Evolutionary conservation across 352 stramenopile genomes (phyloP).

Genomic region (Blastocystis sp.): DNA sequence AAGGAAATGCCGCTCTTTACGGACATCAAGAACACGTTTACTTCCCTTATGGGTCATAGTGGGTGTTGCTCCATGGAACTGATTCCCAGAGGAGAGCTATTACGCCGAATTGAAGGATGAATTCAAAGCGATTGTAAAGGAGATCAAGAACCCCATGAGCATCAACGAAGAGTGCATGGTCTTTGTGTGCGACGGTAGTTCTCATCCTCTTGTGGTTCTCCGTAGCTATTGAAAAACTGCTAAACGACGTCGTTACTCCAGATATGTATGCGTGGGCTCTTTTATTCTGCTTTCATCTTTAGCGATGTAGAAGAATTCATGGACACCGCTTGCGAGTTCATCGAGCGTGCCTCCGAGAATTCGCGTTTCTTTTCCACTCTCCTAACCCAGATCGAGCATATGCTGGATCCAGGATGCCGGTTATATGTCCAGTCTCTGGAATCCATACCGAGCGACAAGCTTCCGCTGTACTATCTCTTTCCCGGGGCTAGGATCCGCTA

Average conservation of each 20-base stretch:
- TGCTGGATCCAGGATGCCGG: neutral
- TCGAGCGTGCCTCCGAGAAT: neutral
- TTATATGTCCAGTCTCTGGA: neutral
- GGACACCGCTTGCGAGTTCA: neutral
- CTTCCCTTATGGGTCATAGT: neutral
- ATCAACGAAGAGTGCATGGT: neutral
- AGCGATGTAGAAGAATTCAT: neutral
- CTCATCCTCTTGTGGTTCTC: neutral
- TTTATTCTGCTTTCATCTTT: neutral
- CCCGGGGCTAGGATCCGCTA: neutral
- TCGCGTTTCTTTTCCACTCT: neutral
- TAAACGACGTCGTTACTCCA: neutral
- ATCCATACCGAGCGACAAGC: neutral
- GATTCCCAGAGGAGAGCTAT: neutral
- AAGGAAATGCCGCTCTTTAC: neutral
- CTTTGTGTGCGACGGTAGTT: neutral
- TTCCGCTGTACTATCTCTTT: slow-evolving; percentile 23
- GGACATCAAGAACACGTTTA: neutral
- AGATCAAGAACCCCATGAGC: neutral
- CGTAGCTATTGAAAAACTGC: neutral
- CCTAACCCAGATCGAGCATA: neutral
- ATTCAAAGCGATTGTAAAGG: neutral
- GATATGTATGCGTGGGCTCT: neutral
- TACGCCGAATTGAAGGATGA: neutral
- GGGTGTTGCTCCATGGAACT: neutral